Conservation (phyloP, 1,284 basidiomycete genomes). For the Tranzscheliella williamsii region DNA sequence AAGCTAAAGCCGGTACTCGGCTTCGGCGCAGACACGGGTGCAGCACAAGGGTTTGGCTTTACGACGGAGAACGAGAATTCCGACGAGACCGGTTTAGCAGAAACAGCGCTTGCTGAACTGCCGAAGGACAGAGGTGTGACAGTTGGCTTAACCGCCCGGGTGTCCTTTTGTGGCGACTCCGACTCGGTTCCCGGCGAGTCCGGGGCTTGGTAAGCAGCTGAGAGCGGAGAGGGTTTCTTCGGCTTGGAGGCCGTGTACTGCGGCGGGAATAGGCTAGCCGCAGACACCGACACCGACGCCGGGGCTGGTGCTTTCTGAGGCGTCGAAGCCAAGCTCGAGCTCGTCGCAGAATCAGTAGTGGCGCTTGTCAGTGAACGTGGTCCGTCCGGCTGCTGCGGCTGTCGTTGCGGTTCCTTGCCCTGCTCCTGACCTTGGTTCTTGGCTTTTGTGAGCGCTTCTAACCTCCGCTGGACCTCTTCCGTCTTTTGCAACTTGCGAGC, state of each 20-base stretch:
- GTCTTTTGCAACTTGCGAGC: slow-evolving; percentile 38
- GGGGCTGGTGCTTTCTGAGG: not conserved
- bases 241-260: slow-evolving; percentile 39
- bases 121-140: slow-evolving; percentile 7
- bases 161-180: slow-evolving; percentile 10
- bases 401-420: slow-evolving; percentile 4
- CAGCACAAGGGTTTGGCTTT: slow-evolving; percentile 5
- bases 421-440: slow-evolving; percentile 3
- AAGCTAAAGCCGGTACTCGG: slow-evolving; percentile 15
- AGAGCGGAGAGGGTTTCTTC: slow-evolving; percentile 48
- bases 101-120: not conserved
- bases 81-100: slow-evolving; percentile 7
- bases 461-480: slow-evolving; percentile 39
- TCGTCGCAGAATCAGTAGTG: not conserved
- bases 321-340: not conserved
- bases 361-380: not conserved
- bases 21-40: slow-evolving; percentile 7
- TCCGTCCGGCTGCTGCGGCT: slow-evolving; percentile 3
- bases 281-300: not conserved
- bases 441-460: slow-evolving; percentile 36
- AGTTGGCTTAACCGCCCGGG: not conserved
- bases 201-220: slow-evolving; percentile 35
- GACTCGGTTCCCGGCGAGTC: slow-evolving; percentile 44
- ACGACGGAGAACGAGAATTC: slow-evolving; percentile 25
- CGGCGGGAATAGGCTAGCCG: slow-evolving; percentile 11